A percentile compares a stretch with the other conserved stretches of the same genome.
Evolutionary conservation across 768 basidiomycete species (phyloP).

Genomic region (Suillus lakei): DNA sequence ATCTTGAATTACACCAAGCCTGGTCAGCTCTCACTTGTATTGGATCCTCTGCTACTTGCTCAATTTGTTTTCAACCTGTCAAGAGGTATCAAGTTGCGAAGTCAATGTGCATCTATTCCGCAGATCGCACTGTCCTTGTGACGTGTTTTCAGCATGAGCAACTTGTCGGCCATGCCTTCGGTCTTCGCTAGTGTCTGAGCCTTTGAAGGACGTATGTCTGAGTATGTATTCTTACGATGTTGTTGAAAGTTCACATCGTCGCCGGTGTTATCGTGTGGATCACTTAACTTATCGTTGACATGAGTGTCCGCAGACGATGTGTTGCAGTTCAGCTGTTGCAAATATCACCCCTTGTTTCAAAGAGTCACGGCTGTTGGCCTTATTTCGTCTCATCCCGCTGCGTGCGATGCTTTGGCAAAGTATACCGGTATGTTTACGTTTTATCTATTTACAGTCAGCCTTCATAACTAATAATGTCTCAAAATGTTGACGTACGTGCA

Average conservation of each 20-base stretch:
- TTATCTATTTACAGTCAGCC: background rate
- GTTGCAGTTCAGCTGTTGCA: background rate
- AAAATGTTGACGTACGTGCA: background rate
- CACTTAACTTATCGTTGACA: background rate
- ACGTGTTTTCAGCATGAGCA: background rate
- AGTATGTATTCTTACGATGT: background rate
- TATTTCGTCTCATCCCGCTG: conserved; percentile 15
- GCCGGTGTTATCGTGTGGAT: background rate
- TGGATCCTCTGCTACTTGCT: background rate
- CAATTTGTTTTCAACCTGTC: background rate
- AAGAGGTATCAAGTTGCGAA: background rate
- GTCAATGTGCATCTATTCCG: background rate
- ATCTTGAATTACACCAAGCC: background rate
- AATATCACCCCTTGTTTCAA: background rate
- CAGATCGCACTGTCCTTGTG: background rate
- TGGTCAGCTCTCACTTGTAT: background rate
- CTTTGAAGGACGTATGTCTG: background rate
- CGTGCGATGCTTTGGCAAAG: conserved; percentile 33
- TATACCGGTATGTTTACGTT: conserved; percentile 23
- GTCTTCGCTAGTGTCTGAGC: background rate
- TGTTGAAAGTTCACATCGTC: background rate
- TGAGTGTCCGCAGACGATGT: background rate
- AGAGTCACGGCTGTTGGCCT: background rate
- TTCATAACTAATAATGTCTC: background rate
- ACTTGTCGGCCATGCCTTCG: background rate